Conservation (phyloP, 805 yeast species). For the Metschnikowia arizonensis region DNA sequence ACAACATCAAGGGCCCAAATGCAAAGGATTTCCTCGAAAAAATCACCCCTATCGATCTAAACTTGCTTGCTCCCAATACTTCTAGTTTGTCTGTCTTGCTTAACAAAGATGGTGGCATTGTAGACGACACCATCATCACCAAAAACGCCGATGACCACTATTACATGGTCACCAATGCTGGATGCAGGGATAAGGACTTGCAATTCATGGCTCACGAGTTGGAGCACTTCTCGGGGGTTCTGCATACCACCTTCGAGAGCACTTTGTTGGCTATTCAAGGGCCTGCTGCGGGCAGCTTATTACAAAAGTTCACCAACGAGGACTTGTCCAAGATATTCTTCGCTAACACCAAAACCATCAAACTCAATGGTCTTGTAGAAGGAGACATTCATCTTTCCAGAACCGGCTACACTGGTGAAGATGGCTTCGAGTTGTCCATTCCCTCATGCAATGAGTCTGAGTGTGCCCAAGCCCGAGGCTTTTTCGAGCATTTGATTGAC, state of each 20-base stretch:
- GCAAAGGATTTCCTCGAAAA: constrained; percentile 66
- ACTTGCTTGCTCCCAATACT: constrained; percentile 48
- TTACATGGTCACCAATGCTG: constrained; percentile 94
- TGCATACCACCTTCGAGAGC: constrained; percentile 53
- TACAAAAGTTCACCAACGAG: constrained; percentile 59
- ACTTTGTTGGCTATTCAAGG: constrained; percentile 91
- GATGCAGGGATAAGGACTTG: constrained; percentile 80
- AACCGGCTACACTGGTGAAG: constrained; percentile 98
- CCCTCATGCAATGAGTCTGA: constrained; percentile 44
- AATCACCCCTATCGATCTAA: constrained; percentile 84
- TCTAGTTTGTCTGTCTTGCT: constrained; percentile 77
- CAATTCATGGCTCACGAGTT: constrained; percentile 57
- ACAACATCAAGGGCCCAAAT: constrained; percentile 64
- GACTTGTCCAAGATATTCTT: constrained; percentile 63
- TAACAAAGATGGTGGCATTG: constrained; percentile 71
- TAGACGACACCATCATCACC: constrained; percentile 90
- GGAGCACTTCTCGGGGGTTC: constrained; percentile 32
- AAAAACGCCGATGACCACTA: constrained; percentile 72
- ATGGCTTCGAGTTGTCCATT: constrained; percentile 90
- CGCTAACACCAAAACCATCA: constrained; percentile 59
- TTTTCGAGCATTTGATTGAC: constrained; percentile 57
- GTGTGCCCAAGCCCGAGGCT: constrained; percentile 45
- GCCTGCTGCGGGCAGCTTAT: constrained; percentile 67
- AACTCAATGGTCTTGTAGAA: constrained; percentile 38
- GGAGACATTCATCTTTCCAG: constrained; percentile 74